Evolutionary conservation across 129 eudicot genomes (phyloP), one percentile per base, ranked within the genome.

Genomic region (Flaveria bidentis): DNA sequence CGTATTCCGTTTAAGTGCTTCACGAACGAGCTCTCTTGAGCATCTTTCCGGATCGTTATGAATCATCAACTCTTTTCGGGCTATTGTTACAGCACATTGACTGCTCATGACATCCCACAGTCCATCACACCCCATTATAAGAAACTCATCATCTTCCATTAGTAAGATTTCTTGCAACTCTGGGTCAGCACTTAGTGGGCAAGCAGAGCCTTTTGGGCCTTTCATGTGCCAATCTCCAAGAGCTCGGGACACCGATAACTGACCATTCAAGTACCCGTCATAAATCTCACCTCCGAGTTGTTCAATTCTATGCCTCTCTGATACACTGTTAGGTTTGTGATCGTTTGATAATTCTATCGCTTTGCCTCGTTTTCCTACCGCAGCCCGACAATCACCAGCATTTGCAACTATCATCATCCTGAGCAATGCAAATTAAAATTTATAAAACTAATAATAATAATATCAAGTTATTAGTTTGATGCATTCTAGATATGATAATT

Each of bases 161-260:
- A 92, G 69, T 15, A 84, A 46, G 1, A 82, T 86, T 74, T 88
- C 88, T 42, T 86, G 93, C 74, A 92, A 70, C 81, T 92, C 98
- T 0, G 98, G 96, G 82, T 90, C 94, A 1, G 87, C 77, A 16
- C 87, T 90, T 72, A 92, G 79, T 9, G 96, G 92, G 77, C 89
- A 88, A 15, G 85, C 82, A 4, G 94, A 84, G 26, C 96, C 94
- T 77, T 87, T 86, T 0, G 97, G 81, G 61, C 88, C 91, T 76
- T 92, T 92, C 92, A 92, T 88, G 85, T 92, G 96, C 98, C 96
- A 92, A 61, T 92, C 98, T 26, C 98, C 98, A 2, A 92, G 85
- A 44, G 98, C 94, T 20, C 98, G 96, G 63, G 98, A 78, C 5
- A 92, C 98, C 0, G 98, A 89, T 69, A 92, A 74, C 51, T 86